These are phyloP conservation scores for Piper betle DNA, from an alignment of 164 flowering plant genomes.

Conservation along the genomic window DNA sequence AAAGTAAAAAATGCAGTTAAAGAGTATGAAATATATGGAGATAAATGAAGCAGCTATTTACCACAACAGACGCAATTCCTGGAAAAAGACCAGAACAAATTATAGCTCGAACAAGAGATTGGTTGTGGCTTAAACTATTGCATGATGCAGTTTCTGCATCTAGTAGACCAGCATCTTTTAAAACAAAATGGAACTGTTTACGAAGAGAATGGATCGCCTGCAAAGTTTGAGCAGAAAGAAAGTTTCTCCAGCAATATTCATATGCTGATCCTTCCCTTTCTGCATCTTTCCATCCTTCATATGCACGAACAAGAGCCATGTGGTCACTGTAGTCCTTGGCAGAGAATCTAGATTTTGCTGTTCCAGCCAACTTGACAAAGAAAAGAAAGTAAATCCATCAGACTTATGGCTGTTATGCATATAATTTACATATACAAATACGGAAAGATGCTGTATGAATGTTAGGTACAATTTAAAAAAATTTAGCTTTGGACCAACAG, in stretches of 20 bases:
- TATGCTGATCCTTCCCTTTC: constrained; percentile 94
- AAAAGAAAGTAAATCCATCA: neutral
- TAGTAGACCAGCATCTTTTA: constrained; percentile 71
- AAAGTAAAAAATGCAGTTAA: neutral
- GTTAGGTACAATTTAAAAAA: too few relatives aligned
- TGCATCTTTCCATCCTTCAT: constrained; percentile 99
- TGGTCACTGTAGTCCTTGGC: constrained; percentile 99
- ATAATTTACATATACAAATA: neutral
- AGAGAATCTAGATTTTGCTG: constrained; percentile 91
- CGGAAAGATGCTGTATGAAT: neutral
- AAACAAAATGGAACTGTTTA: constrained; percentile 75
- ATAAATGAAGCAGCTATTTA: constrained; percentile 19
- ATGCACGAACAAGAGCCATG: constrained; percentile 99
- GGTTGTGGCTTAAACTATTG: constrained; percentile 82
- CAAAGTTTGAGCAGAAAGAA: constrained; percentile 89
- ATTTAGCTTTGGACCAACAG: too few relatives aligned
- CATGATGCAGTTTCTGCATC: constrained; percentile 43
- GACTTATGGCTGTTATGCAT: neutral
- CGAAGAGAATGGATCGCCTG: constrained; percentile 97
- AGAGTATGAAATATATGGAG: neutral
- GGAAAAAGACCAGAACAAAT: constrained; percentile 97
- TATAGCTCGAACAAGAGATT: constrained; percentile 84
- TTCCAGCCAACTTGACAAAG: constrained; percentile 71
- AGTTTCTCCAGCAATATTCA: constrained; percentile 97
- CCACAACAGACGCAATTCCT: constrained; percentile 94